Conservation (phyloP, 2,329 filamentous ascomycete species). For the Orbilia brochopaga region DNA sequence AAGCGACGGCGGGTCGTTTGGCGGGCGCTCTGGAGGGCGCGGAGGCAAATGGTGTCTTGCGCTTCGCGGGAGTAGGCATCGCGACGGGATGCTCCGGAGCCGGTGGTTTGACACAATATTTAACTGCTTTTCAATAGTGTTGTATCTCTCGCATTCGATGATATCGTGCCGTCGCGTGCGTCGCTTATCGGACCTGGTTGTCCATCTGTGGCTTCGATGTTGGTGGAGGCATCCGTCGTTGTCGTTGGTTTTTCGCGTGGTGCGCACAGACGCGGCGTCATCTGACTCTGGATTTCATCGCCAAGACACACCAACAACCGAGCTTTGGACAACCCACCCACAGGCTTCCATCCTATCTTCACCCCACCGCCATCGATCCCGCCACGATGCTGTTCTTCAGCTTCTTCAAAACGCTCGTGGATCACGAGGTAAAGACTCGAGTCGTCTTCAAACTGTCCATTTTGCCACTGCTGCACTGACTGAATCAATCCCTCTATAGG, state of each 20-base stretch:
- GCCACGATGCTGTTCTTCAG: constrained; percentile 60
- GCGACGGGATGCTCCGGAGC: neutral
- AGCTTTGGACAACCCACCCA: constrained; percentile 29
- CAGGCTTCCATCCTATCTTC: constrained; percentile 6
- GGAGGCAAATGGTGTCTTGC: constrained; percentile 33
- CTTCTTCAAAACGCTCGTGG: constrained; percentile 99
- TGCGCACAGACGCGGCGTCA: constrained; percentile 38
- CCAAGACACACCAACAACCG: constrained; percentile 34
- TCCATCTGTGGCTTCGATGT: neutral
- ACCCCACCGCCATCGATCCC: constrained; percentile 9
- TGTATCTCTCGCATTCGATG: constrained; percentile 20
- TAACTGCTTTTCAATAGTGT: constrained; percentile 11
- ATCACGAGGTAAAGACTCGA: constrained; percentile 59
- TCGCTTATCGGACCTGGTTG: neutral
- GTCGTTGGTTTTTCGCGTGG: constrained; percentile 1
- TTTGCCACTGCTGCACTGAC: neutral
- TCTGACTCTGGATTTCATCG: constrained; percentile 46
- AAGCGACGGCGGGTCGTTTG: constrained; percentile 25
- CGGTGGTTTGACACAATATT: constrained; percentile 8
- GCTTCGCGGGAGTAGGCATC: constrained; percentile 40
- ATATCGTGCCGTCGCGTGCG: neutral
- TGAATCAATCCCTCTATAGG: constrained; percentile 67
- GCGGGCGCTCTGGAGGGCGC: constrained; percentile 25
- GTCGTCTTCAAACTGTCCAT: neutral
- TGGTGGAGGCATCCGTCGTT: constrained; percentile 6